A percentile compares a stretch with the other conserved stretches of the same genome.
phyloP scores from a whole-genome alignment of 805 yeast species.

The Kuraishia capsulata region DNA sequence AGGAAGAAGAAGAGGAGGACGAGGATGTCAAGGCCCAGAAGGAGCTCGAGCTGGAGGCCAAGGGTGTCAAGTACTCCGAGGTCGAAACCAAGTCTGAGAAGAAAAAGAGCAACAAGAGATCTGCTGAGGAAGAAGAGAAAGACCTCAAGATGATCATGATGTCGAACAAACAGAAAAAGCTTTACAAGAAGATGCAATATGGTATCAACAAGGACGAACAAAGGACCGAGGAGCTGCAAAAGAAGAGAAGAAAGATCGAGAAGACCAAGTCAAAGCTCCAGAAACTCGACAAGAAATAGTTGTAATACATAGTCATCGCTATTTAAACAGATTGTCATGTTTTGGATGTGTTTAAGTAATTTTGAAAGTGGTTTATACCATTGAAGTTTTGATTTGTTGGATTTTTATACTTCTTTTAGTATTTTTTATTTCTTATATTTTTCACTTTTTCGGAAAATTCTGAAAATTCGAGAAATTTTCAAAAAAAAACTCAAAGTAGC shows the following conservation, averaged over 20 bases:
- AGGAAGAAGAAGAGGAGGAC: slow-evolving; percentile 39
- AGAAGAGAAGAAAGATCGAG: slow-evolving; percentile 62
- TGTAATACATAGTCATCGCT: background rate
- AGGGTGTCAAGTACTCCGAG: slow-evolving; percentile 75
- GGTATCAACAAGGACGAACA: slow-evolving; percentile 77
- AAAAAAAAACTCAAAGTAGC: background rate
- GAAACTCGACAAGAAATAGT: slow-evolving; percentile 12
- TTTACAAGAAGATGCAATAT: slow-evolving; percentile 92
- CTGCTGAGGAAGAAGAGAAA: slow-evolving; percentile 58
- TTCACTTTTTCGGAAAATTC: background rate
- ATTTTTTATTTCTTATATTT: no score
- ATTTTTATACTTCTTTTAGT: no score
- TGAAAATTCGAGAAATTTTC: background rate
- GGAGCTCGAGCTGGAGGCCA: slow-evolving; percentile 85
- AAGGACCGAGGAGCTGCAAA: slow-evolving; percentile 57
- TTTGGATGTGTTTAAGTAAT: background rate
- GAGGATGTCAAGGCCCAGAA: slow-evolving; percentile 59
- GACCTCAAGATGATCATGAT: slow-evolving; percentile 94
- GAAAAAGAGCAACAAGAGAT: slow-evolving; percentile 25
- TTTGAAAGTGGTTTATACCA: no score
- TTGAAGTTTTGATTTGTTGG: no score
- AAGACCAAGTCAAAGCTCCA: slow-evolving; percentile 47
- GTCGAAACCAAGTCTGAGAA: slow-evolving; percentile 24
- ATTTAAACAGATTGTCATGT: background rate
- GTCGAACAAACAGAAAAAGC: slow-evolving; percentile 91